These are phyloP conservation scores for Hypoxylon sp. DNA, from an alignment of 2,329 filamentous ascomycete genomes.

Conservation along the genomic window DNA sequence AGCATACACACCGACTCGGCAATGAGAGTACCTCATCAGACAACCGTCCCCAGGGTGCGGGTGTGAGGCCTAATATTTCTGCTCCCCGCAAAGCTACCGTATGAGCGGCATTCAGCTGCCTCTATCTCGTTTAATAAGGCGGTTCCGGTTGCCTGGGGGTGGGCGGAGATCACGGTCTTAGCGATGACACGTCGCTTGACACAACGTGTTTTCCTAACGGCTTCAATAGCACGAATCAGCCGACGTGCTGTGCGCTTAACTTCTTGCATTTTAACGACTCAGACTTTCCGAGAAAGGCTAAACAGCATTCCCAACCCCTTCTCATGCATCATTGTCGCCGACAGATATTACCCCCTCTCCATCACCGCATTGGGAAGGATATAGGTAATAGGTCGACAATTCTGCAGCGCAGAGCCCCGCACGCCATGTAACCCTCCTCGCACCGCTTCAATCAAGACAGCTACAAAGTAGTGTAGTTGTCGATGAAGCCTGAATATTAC, in stretches of 20 bases:
- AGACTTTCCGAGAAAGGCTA: conserved; percentile 35
- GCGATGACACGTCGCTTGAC: conserved; percentile 39
- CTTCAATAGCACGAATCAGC: conserved; percentile 37
- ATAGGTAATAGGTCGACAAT: conserved; percentile 34
- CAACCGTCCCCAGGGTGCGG: conserved; percentile 11
- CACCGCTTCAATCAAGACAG: conserved; percentile 20
- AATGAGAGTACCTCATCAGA: conserved; percentile 12
- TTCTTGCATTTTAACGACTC: conserved; percentile 24
- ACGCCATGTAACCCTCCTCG: conserved; percentile 40
- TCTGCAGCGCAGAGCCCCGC: conserved; percentile 38
- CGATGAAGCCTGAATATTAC: conserved; percentile 6
- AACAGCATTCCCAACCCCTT: conserved; percentile 27
- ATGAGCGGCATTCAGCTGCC: conserved; percentile 16
- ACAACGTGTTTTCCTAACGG: conserved; percentile 34
- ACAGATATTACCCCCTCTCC: conserved; percentile 35
- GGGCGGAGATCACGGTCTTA: conserved; percentile 24
- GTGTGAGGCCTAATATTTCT: conserved; percentile 15
- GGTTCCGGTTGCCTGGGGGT: conserved; percentile 29
- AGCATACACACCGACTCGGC: conserved; percentile 19
- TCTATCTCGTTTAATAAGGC: conserved; percentile 19
- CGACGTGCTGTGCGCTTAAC: conserved; percentile 23
- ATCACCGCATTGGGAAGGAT: conserved; percentile 33
- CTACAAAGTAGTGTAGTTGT: conserved; percentile 8
- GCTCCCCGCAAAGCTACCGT: conserved; percentile 24
- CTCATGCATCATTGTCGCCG: conserved; percentile 37